phyloP scores from a whole-genome alignment of 768 basidiomycete genomes.

The Austroboletus eburneus region DNA sequence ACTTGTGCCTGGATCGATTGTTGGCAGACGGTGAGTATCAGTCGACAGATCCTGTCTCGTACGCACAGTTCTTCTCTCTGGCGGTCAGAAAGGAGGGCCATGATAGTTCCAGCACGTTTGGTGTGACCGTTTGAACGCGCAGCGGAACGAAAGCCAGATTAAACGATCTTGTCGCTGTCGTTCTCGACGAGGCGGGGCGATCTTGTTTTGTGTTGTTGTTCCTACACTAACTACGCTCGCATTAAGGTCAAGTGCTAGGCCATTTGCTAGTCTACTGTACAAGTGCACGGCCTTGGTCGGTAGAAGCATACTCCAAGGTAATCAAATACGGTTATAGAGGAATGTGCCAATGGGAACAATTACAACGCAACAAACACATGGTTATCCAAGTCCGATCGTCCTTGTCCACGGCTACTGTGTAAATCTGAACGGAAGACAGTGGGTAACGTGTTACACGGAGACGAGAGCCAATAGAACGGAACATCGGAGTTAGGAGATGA shows the following conservation, averaged over 20 bases:
- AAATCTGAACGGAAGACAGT: slow-evolving; percentile 23
- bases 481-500: slow-evolving; percentile 18
- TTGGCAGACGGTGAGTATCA: slow-evolving; percentile 13
- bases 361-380: slow-evolving; percentile 51
- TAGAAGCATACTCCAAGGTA: slow-evolving; percentile 1
- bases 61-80: slow-evolving; percentile 48
- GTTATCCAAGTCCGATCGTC: slow-evolving; percentile 54
- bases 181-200: slow-evolving; percentile 10
- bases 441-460: slow-evolving; percentile 29
- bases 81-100: slow-evolving; percentile 44
- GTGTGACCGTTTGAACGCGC: slow-evolving; percentile 1
- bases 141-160: too few species aligned
- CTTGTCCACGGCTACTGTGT: slow-evolving; percentile 33
- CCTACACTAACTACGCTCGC: too few species aligned
- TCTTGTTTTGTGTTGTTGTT: slow-evolving; percentile 34
- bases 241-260: too few species aligned
- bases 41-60: slow-evolving; percentile 2
- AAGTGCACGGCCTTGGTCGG: not conserved
- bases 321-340: slow-evolving; percentile 12
- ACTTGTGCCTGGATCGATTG: slow-evolving; percentile 56
- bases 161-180: slow-evolving; percentile 9
- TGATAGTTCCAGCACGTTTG: slow-evolving; percentile 15
- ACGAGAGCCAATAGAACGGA: slow-evolving; percentile 12
- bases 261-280: not conserved
- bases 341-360: slow-evolving; percentile 28